Percentiles rank a stretch among this genome's conserved stretches.
phyloP scores from a whole-genome alignment of 371 early-diverging fungal genomes.

The Chytridiales sp. region DNA sequence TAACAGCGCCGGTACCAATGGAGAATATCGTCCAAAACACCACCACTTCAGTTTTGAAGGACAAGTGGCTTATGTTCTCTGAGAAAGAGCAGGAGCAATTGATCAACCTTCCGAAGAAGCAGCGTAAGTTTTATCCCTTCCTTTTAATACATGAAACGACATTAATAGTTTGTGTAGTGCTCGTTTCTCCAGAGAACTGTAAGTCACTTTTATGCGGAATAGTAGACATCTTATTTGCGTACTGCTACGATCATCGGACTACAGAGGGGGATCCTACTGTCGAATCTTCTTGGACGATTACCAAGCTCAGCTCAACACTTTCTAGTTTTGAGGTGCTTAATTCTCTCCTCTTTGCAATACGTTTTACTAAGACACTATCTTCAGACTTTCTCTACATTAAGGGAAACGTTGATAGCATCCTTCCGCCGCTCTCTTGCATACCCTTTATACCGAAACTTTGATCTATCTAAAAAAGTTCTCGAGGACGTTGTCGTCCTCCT shows the following conservation, averaged over 20 bases:
- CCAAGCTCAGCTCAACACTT: constrained; percentile 76
- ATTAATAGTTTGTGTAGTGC: not conserved
- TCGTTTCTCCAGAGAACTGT: not conserved
- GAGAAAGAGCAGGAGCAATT: constrained; percentile 68
- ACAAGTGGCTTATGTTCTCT: constrained; percentile 59
- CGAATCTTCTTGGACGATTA: constrained; percentile 90
- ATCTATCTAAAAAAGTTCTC: constrained; percentile 63
- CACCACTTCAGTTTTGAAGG: not conserved
- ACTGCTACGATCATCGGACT: constrained; percentile 81
- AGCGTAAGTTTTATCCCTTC: constrained; percentile 52
- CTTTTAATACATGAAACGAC: constrained; percentile 9
- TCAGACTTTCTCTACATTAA: constrained; percentile 59
- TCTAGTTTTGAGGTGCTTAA: constrained; percentile 71
- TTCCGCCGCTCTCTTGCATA: constrained; percentile 79
- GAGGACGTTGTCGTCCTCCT: constrained; percentile 83
- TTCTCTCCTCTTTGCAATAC: not conserved
- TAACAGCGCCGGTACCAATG: no score
- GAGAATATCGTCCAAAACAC: not conserved
- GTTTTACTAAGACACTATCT: constrained; percentile 4
- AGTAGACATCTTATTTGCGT: constrained; percentile 89
- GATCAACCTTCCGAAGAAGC: constrained; percentile 75
- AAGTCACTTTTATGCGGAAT: constrained; percentile 73
- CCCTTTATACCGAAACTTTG: constrained; percentile 81
- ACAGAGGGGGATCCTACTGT: constrained; percentile 84
- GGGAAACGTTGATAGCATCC: constrained; percentile 57